phyloP scores from a whole-genome alignment of 2,329 filamentous ascomycete species.

The Diaporthe destruens region DNA sequence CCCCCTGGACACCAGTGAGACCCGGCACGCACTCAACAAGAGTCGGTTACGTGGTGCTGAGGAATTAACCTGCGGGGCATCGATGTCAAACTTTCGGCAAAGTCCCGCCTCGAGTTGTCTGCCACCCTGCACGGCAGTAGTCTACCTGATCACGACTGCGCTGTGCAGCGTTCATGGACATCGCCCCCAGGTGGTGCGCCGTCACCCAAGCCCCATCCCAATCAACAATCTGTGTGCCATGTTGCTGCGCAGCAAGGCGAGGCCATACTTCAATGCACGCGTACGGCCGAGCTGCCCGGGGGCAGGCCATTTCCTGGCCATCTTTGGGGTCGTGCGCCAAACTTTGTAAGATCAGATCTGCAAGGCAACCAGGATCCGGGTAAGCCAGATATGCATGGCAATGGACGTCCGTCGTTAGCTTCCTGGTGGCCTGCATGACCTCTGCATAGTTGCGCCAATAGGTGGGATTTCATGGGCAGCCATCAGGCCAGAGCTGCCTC shows the following conservation, averaged over 20 bases:
- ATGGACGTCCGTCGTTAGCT: conserved; percentile 32
- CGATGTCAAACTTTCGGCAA: conserved; percentile 40
- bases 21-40: conserved; percentile 9
- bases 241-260: conserved; percentile 11
- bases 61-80: conserved; percentile 35
- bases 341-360: conserved; percentile 35
- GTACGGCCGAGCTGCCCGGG: conserved; percentile 36
- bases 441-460: conserved; percentile 48
- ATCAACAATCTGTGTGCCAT: conserved; percentile 20
- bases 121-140: not conserved
- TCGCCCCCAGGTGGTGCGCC: conserved; percentile 24
- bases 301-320: conserved; percentile 24
- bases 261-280: conserved; percentile 25
- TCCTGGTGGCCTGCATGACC: conserved; percentile 42
- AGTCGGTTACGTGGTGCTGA: conserved; percentile 16
- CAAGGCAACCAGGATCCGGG: conserved; percentile 42
- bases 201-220: conserved; percentile 4
- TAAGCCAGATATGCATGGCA: conserved; percentile 45
- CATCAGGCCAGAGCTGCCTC: conserved; percentile 48
- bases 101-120: conserved; percentile 34
- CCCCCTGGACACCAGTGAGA: conserved; percentile 18
- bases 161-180: conserved; percentile 3
- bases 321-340: conserved; percentile 40
- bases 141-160: conserved; percentile 2
- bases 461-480: conserved; percentile 47